Percentiles rank a stretch among this genome's conserved stretches.
phyloP scores from a whole-genome alignment of 192 early-diverging fungal species.

The Backusella sp. region DNA sequence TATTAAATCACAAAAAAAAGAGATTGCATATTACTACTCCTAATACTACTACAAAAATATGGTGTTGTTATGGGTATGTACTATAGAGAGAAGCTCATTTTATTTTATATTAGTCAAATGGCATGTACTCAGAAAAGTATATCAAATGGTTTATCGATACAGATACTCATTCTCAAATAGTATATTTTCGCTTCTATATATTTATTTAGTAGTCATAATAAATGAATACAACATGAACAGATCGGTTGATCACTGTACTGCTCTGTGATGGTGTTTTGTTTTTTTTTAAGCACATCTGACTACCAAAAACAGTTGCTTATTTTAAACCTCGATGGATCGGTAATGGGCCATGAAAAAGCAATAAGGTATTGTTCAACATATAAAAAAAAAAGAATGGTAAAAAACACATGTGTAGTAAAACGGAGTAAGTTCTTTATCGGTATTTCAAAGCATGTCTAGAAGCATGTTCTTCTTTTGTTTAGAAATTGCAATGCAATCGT shows the following conservation, averaged over 20 bases:
- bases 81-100: neutral
- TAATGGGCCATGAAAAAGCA: neutral
- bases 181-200: neutral
- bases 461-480: neutral
- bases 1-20: too few species aligned
- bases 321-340: neutral
- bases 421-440: neutral
- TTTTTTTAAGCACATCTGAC: too few species aligned
- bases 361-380: neutral
- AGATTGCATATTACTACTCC: too few species aligned
- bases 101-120: neutral
- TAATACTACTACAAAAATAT: too few species aligned
- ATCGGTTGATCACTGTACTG: neutral
- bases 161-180: neutral
- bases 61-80: neutral
- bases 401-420: neutral
- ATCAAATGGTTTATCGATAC: neutral
- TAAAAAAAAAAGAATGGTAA: neutral
- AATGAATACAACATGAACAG: neutral
- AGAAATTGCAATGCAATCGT: neutral
- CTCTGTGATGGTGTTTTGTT: neutral
- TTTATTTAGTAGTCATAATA: neutral
- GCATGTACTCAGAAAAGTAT: neutral
- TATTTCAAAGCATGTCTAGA: neutral
- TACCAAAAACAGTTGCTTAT: neutral